A percentile compares a stretch with the other conserved stretches of the same genome.
phyloP scores from a whole-genome alignment of 805 yeast genomes.

The Yamadazyma akitaensis region DNA sequence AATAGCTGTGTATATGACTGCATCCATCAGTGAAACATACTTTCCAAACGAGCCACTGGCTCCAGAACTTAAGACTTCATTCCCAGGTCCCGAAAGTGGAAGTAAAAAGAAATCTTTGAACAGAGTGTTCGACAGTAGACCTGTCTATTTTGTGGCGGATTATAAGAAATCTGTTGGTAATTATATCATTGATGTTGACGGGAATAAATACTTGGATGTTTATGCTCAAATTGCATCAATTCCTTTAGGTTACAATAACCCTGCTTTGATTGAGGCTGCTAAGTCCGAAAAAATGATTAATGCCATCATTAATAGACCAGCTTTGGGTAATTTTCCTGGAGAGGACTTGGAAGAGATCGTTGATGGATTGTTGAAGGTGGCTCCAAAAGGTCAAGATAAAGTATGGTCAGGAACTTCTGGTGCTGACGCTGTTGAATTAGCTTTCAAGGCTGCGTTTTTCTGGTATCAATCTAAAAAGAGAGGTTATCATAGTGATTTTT shows the following conservation, averaged over 20 bases:
- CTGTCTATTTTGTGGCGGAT: slow-evolving; percentile 74
- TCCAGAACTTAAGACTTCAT: slow-evolving; percentile 59
- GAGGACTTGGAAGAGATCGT: slow-evolving; percentile 59
- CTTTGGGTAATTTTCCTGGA: slow-evolving; percentile 79
- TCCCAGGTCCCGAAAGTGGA: slow-evolving; percentile 77
- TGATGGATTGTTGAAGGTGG: slow-evolving; percentile 51
- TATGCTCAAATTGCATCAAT: slow-evolving; percentile 85
- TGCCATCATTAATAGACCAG: slow-evolving; percentile 80
- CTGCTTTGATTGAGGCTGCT: slow-evolving; percentile 66
- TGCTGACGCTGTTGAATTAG: slow-evolving; percentile 85
- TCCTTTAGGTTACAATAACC: slow-evolving; percentile 84
- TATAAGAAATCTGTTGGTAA: slow-evolving; percentile 74
- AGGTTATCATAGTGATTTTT: slow-evolving; percentile 57
- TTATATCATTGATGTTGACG: slow-evolving; percentile 78
- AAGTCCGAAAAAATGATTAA: slow-evolving; percentile 64
- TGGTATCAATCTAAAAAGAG: slow-evolving; percentile 70
- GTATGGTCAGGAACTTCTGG: slow-evolving; percentile 83
- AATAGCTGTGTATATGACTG: slow-evolving; percentile 2
- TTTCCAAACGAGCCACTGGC: slow-evolving; percentile 79
- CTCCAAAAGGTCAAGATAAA: slow-evolving; percentile 73
- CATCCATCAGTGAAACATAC: slow-evolving; percentile 50
- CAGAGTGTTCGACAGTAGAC: slow-evolving; percentile 65
- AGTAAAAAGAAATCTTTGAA: slow-evolving; percentile 52
- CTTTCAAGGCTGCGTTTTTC: slow-evolving; percentile 85
- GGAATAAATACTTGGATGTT: slow-evolving; percentile 68